Evolutionary conservation across 805 yeast species (phyloP).

Genomic region (Helenozyma rhizophorensis): DNA sequence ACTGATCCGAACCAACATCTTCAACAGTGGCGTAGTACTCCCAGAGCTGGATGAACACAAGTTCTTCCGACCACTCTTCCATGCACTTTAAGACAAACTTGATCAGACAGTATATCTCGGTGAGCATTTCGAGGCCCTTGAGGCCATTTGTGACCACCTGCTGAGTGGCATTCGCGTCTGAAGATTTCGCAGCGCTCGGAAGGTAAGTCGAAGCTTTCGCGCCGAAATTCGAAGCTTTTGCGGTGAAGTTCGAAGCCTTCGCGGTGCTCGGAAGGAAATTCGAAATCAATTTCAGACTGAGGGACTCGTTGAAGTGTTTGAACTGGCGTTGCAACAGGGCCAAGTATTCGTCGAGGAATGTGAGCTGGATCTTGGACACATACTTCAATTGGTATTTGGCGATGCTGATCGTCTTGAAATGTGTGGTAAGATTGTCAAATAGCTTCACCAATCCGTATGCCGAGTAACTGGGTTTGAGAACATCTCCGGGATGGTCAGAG

Average conservation of each 20-base stretch:
- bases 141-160: constrained; percentile 77
- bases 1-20: constrained; percentile 15
- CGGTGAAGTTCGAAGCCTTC: too few relatives aligned
- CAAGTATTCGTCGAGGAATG: constrained; percentile 50
- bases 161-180: constrained; percentile 79
- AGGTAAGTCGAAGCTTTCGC: constrained; percentile 3
- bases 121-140: constrained; percentile 25
- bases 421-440: constrained; percentile 52
- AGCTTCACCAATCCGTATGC: constrained; percentile 55
- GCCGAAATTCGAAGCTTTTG: neutral
- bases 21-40: constrained; percentile 22
- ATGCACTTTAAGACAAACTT: constrained; percentile 24
- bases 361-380: constrained; percentile 54
- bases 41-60: constrained; percentile 40
- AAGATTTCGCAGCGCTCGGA: too few relatives aligned
- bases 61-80: constrained; percentile 36
- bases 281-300: constrained; percentile 27
- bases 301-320: constrained; percentile 38
- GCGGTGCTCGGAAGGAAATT: constrained; percentile 30
- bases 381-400: constrained; percentile 51
- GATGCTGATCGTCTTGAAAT: constrained; percentile 47
- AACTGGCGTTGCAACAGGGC: constrained; percentile 27
- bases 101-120: constrained; percentile 33
- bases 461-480: constrained; percentile 53
- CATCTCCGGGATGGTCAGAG: constrained; percentile 6